These are phyloP conservation scores for Gaillardinia entomophila DNA, from an alignment of 805 yeast species.

Conservation along the genomic window DNA sequence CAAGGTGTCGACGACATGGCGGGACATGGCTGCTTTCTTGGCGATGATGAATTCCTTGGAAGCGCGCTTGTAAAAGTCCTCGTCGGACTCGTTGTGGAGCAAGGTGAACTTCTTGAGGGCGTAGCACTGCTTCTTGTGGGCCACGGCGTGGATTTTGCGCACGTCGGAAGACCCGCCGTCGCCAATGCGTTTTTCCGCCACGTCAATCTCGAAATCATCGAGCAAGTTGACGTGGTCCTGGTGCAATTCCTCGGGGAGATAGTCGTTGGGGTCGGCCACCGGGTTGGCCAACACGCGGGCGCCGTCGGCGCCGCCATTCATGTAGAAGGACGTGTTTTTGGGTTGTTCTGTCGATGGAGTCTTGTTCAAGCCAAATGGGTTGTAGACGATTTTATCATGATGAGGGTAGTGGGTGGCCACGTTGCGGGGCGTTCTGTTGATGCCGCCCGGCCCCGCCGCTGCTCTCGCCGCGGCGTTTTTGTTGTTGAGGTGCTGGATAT, in stretches of 20 bases:
- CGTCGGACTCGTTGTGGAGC: slow-evolving; percentile 56
- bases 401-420: slow-evolving; percentile 3
- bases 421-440: slow-evolving; percentile 1
- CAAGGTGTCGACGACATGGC: slow-evolving; percentile 55
- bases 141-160: slow-evolving; percentile 31
- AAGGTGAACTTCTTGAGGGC: slow-evolving; percentile 65
- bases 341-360: slow-evolving; percentile 14
- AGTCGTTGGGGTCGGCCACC: slow-evolving; percentile 60
- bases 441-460: slow-evolving; percentile 7
- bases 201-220: slow-evolving; percentile 49
- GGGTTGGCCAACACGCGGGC: slow-evolving; percentile 54
- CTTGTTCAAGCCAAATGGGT: slow-evolving; percentile 57
- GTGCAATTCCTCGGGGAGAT: slow-evolving; percentile 48
- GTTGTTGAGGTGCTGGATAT: slow-evolving; percentile 26
- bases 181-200: slow-evolving; percentile 46
- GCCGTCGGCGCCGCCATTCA: slow-evolving; percentile 34
- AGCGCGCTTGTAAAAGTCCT: slow-evolving; percentile 60
- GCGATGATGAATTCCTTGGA: slow-evolving; percentile 60
- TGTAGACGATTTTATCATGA: slow-evolving; percentile 50
- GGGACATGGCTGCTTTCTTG: slow-evolving; percentile 44
- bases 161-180: slow-evolving; percentile 72
- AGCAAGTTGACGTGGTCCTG: slow-evolving; percentile 44
- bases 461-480: slow-evolving; percentile 17
- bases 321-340: slow-evolving; percentile 17
- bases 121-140: slow-evolving; percentile 41